Percentiles rank a stretch among this genome's conserved stretches.
phyloP scores from a whole-genome alignment of 23 red algal species.

The Gracilaria caudata region DNA sequence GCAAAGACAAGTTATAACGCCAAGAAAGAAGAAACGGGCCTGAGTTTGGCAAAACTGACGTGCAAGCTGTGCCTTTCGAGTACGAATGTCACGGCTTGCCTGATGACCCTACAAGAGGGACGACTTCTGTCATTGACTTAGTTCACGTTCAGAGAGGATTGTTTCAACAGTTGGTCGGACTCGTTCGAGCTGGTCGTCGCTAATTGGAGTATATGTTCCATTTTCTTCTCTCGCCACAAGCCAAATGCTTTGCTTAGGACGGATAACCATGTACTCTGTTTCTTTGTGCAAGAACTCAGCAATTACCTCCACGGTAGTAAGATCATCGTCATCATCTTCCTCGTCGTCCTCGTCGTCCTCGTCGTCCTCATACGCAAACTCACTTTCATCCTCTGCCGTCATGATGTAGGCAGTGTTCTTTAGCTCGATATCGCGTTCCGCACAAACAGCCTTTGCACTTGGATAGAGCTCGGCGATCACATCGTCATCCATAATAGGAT shows the following conservation, averaged over 20 bases:
- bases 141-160: neutral
- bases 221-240: slow-evolving; percentile 36
- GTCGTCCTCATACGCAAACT: neutral
- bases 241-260: slow-evolving; percentile 15
- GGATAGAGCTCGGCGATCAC: slow-evolving; percentile 38
- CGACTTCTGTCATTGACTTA: slow-evolving; percentile 14
- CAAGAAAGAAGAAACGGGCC: slow-evolving; percentile 51
- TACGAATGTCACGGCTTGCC: neutral
- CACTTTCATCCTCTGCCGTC: slow-evolving; percentile 31
- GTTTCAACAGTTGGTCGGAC: slow-evolving; percentile 14
- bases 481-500: slow-evolving; percentile 18
- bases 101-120: neutral
- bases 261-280: slow-evolving; percentile 31
- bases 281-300: slow-evolving; percentile 37
- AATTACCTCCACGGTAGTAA: slow-evolving; percentile 21
- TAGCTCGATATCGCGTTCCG: slow-evolving; percentile 30
- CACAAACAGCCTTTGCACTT: slow-evolving; percentile 11
- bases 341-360: slow-evolving; percentile 41
- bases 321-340: slow-evolving; percentile 12
- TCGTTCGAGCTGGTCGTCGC: slow-evolving; percentile 33
- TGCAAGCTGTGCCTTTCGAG: neutral
- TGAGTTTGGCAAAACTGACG: neutral
- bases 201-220: slow-evolving; percentile 7
- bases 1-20: slow-evolving; percentile 28
- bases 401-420: slow-evolving; percentile 35